A percentile compares a stretch with the other conserved stretches of the same genome.
phyloP scores from a whole-genome alignment of 306 rosid species.

The Albizia julibrissin region DNA sequence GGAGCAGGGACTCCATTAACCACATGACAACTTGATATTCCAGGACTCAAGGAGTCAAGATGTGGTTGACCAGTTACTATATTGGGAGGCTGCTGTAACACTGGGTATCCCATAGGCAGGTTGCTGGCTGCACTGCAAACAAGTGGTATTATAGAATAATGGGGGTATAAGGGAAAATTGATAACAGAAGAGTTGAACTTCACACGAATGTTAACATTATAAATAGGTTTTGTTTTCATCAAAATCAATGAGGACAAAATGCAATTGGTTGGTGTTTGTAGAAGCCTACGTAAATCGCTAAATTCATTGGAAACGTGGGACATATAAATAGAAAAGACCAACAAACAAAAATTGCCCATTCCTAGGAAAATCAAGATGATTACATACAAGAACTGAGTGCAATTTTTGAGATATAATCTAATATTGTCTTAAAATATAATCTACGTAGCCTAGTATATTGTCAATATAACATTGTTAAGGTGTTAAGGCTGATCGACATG shows the following conservation, averaged over 20 bases:
- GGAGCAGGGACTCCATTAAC: slow-evolving; percentile 96
- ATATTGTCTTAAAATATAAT: background rate
- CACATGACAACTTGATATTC: slow-evolving; percentile 79
- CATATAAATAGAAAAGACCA: background rate
- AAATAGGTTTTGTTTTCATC: background rate
- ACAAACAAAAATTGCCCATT: background rate
- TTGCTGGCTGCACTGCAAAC: slow-evolving; percentile 90
- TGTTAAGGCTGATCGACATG: background rate
- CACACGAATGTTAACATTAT: slow-evolving; percentile 7
- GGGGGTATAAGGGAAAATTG: slow-evolving; percentile 17
- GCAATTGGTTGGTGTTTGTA: background rate
- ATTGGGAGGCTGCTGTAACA: slow-evolving; percentile 74
- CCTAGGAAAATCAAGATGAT: background rate
- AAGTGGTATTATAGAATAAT: slow-evolving; percentile 54
- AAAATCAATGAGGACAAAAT: background rate
- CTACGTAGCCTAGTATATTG: background rate
- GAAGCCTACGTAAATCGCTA: background rate
- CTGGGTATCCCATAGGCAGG: slow-evolving; percentile 82
- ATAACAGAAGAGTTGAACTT: slow-evolving; percentile 15
- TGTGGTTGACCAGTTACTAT: slow-evolving; percentile 77
- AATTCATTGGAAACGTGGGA: background rate
- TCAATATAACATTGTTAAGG: background rate
- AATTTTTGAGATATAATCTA: background rate
- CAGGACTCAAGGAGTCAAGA: slow-evolving; percentile 70
- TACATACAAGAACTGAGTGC: background rate